Percentiles rank a stretch among this genome's conserved stretches.
Conservation (phyloP, 2,329 filamentous ascomycete genomes). For the Reticulascus tulasneorum region DNA sequence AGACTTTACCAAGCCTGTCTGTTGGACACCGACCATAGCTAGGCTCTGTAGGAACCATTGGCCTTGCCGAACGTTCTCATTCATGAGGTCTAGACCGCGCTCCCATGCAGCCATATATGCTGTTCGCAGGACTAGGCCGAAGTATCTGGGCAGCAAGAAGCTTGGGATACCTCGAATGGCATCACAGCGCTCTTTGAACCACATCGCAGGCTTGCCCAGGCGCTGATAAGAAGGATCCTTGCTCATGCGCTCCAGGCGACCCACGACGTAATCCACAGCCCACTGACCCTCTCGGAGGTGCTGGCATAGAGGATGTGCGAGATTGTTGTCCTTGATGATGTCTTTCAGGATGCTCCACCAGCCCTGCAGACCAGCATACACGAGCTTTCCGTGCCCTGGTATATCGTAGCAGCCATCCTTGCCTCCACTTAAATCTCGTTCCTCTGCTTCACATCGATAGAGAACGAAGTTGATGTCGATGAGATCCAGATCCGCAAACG, state of each 20-base stretch:
- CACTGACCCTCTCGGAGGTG: slow-evolving; percentile 89
- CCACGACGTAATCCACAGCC: slow-evolving; percentile 84
- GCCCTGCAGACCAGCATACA: slow-evolving; percentile 95
- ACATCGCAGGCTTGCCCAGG: slow-evolving; percentile 64
- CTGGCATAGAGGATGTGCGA: slow-evolving; percentile 89
- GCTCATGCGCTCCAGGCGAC: slow-evolving; percentile 70
- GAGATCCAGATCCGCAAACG: slow-evolving; percentile 71
- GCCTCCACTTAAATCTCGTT: slow-evolving; percentile 71
- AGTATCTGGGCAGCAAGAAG: slow-evolving; percentile 90
- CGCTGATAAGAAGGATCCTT: slow-evolving; percentile 57
- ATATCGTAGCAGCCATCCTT: slow-evolving; percentile 86
- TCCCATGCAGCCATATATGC: slow-evolving; percentile 83
- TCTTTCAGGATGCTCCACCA: slow-evolving; percentile 93
- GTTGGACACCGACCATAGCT: slow-evolving; percentile 86
- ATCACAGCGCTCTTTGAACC: slow-evolving; percentile 82
- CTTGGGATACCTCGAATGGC: slow-evolving; percentile 80
- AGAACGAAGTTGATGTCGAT: slow-evolving; percentile 87
- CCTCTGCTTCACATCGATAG: slow-evolving; percentile 89
- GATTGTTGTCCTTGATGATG: slow-evolving; percentile 82
- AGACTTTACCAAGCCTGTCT: slow-evolving; percentile 84
- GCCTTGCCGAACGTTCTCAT: slow-evolving; percentile 69
- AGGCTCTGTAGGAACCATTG: slow-evolving; percentile 87
- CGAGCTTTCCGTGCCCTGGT: slow-evolving; percentile 75
- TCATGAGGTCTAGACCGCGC: slow-evolving; percentile 74
- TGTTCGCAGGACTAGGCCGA: slow-evolving; percentile 81